These are phyloP conservation scores for Sisymbrium altissimum DNA, from an alignment of 345 rosid genomes.

Conservation along the genomic window DNA sequence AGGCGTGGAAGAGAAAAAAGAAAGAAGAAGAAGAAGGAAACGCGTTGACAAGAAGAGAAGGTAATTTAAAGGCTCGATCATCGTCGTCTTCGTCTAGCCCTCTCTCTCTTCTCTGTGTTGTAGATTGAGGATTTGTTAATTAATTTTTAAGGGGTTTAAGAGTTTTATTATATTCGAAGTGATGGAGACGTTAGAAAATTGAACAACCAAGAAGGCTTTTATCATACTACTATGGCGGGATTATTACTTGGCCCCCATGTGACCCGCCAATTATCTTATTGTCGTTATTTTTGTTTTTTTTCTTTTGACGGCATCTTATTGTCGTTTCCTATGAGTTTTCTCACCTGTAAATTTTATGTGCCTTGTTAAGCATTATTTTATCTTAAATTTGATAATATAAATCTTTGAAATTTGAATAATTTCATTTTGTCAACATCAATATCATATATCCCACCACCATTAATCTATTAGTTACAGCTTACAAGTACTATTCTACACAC, in stretches of 20 bases:
- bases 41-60: conserved; percentile 31
- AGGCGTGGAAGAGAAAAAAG: background rate
- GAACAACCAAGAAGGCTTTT: conserved; percentile 29
- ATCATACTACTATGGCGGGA: conserved; percentile 16
- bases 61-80: conserved; percentile 26
- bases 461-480: background rate
- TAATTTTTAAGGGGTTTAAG: background rate
- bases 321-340: background rate
- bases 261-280: background rate
- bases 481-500: background rate
- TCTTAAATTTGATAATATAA: too few relatives aligned
- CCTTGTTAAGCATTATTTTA: too few relatives aligned
- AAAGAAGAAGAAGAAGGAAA: conserved; percentile 29
- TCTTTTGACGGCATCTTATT: background rate
- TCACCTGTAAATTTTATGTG: too few relatives aligned
- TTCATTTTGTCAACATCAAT: background rate
- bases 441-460: background rate
- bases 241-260: conserved; percentile 17
- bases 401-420: too few relatives aligned
- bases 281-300: background rate
- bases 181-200: conserved; percentile 21
- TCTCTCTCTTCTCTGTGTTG: conserved; percentile 5
- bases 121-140: conserved; percentile 11
- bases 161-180: conserved; percentile 15
- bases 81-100: conserved; percentile 15